A percentile compares a stretch with the other conserved stretches of the same genome.
Conservation (phyloP, 345 rosid genomes). For the Murraya koenigii region DNA sequence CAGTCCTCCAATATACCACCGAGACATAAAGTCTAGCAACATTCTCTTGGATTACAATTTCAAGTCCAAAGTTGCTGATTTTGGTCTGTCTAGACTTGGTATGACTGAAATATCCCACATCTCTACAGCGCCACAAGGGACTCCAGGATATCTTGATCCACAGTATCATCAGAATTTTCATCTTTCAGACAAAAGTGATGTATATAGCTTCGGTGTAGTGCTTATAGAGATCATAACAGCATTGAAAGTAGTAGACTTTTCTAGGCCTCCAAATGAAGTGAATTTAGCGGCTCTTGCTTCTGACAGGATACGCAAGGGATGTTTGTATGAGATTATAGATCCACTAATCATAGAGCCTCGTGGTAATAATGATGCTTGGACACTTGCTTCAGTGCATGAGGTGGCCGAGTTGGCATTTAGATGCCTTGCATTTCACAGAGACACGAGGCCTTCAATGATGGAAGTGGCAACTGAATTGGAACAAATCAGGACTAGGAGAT, state of each 20-base stretch:
- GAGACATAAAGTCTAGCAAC: slow-evolving; percentile 89
- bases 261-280: slow-evolving; percentile 50
- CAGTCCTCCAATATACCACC: slow-evolving; percentile 77
- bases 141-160: slow-evolving; percentile 90
- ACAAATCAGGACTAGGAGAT: slow-evolving; percentile 33
- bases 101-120: slow-evolving; percentile 71
- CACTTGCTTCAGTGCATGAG: slow-evolving; percentile 38
- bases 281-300: slow-evolving; percentile 58
- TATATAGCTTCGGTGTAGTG: slow-evolving; percentile 76
- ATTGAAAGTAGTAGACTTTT: slow-evolving; percentile 60
- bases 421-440: slow-evolving; percentile 63
- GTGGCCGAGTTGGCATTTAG: slow-evolving; percentile 76
- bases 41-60: slow-evolving; percentile 66
- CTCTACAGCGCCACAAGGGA: slow-evolving; percentile 92
- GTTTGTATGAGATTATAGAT: slow-evolving; percentile 56
- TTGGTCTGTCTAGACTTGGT: slow-evolving; percentile 87
- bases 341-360: slow-evolving; percentile 34
- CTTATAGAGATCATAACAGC: slow-evolving; percentile 64
- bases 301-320: slow-evolving; percentile 55
- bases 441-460: slow-evolving; percentile 64
- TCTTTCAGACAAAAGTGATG: slow-evolving; percentile 86
- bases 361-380: slow-evolving; percentile 35
- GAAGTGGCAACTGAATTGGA: slow-evolving; percentile 59
- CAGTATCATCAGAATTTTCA: slow-evolving; percentile 83
- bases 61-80: slow-evolving; percentile 82